Evolutionary conservation across 148 eudicot species (phyloP).

Genomic region (Pharnaceum exiguum): DNA sequence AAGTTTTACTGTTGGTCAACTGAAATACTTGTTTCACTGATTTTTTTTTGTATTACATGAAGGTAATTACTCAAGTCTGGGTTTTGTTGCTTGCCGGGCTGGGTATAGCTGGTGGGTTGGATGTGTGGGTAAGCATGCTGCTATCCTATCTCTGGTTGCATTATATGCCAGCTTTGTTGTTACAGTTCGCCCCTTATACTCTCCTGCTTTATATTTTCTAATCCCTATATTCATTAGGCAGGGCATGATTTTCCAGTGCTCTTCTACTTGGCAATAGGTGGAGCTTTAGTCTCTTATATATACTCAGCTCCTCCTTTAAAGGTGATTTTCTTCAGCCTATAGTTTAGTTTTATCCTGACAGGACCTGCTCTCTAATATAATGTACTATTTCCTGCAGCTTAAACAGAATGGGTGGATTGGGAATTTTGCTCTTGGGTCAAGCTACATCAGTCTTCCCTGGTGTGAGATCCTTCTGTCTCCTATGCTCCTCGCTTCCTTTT

Average conservation of each 20-base stretch:
- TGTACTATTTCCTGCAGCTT: constrained; percentile 48
- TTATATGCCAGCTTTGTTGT: background rate
- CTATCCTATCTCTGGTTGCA: background rate
- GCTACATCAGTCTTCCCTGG: constrained; percentile 97
- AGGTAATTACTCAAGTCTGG: constrained; percentile 98
- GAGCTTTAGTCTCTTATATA: constrained; percentile 82
- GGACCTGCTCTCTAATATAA: constrained; percentile 8
- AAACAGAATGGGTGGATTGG: constrained; percentile 99
- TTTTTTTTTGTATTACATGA: constrained; percentile 9
- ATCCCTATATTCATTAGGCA: constrained; percentile 46
- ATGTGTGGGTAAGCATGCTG: constrained; percentile 74
- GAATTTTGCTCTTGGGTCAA: constrained; percentile 94
- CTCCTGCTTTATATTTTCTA: constrained; percentile 16
- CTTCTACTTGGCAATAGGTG: constrained; percentile 89
- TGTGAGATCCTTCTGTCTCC: constrained; percentile 23
- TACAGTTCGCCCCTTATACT: background rate
- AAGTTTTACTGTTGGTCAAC: background rate
- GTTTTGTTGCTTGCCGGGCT: constrained; percentile 83
- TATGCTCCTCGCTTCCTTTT: background rate
- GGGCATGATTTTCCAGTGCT: constrained; percentile 72
- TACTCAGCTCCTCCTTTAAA: constrained; percentile 97
- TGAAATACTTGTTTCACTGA: background rate
- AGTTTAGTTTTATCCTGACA: background rate
- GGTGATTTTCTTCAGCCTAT: constrained; percentile 34
- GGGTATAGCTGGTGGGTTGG: constrained; percentile 74